Conservation (phyloP, 768 basidiomycete species). For the Russula sp. region DNA sequence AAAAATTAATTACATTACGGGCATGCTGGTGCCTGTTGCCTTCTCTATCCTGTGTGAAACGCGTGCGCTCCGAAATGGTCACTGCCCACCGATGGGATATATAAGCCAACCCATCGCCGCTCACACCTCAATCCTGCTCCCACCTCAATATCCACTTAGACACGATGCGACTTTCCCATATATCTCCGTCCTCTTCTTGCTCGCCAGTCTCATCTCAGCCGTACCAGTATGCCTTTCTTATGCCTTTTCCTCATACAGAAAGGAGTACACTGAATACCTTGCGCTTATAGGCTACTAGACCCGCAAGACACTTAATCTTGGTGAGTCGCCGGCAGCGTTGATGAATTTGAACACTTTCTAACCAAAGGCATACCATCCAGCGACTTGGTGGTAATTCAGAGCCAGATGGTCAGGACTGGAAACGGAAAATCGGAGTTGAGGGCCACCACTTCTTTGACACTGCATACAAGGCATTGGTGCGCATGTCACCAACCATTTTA, state of each 20-base stretch:
- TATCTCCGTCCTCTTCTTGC: slow-evolving; percentile 7
- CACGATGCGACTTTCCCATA: slow-evolving; percentile 15
- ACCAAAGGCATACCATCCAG: not conserved
- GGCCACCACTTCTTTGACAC: not conserved
- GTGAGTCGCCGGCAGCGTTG: slow-evolving; percentile 6
- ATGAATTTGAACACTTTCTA: not conserved
- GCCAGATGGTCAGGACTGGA: slow-evolving; percentile 6
- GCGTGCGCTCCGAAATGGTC: too few species aligned
- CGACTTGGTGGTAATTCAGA: not conserved
- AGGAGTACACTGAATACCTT: not conserved
- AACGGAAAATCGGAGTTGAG: not conserved
- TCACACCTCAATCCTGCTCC: not conserved
- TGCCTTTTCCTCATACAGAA: not conserved
- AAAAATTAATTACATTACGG: not conserved
- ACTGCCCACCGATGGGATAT: not conserved
- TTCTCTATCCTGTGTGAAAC: not conserved
- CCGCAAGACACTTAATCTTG: not conserved
- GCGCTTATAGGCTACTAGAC: not conserved
- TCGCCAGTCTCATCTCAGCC: slow-evolving; percentile 4
- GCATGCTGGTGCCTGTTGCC: not conserved
- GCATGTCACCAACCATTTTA: not conserved
- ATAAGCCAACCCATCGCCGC: not conserved
- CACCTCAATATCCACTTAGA: too few species aligned
- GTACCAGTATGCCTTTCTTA: slow-evolving; percentile 6
- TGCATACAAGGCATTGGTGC: not conserved